Conservation (phyloP, 192 early-diverging fungal species). For the Entomortierella parvispora region DNA sequence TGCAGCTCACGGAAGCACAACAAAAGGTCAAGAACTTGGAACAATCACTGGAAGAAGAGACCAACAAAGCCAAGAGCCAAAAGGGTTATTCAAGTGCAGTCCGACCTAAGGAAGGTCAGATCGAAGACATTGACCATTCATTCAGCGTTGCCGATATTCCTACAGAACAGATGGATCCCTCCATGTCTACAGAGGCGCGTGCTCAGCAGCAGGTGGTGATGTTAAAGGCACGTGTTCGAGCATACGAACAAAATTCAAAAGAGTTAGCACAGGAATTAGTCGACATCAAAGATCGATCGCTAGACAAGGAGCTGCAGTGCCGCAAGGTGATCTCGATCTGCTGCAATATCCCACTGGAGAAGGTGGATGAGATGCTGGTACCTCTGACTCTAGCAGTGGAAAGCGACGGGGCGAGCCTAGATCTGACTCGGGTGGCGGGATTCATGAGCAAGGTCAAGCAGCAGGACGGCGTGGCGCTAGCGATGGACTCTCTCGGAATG, state of each 20-base stretch:
- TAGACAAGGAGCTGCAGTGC: constrained; percentile 80
- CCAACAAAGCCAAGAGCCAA: constrained; percentile 51
- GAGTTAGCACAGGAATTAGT: constrained; percentile 67
- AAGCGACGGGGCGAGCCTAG: constrained; percentile 66
- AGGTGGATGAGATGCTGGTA: constrained; percentile 82
- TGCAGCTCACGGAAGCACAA: constrained; percentile 67
- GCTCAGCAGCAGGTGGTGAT: constrained; percentile 26
- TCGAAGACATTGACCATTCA: not conserved
- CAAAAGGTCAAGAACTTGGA: constrained; percentile 72
- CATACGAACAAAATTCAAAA: constrained; percentile 51
- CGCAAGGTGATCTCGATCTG: constrained; percentile 87
- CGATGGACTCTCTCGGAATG: constrained; percentile 7
- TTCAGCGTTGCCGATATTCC: not conserved
- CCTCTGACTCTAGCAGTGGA: constrained; percentile 84
- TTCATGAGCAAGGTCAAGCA: constrained; percentile 60
- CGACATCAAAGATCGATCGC: constrained; percentile 60
- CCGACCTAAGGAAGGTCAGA: constrained; percentile 6
- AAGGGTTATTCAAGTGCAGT: constrained; percentile 24
- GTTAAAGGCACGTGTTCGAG: constrained; percentile 46
- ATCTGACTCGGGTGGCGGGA: constrained; percentile 55
- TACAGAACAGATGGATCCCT: not conserved
- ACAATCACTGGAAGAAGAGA: constrained; percentile 61
- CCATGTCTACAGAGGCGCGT: not conserved
- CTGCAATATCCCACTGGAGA: constrained; percentile 80
- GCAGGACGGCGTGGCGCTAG: constrained; percentile 45